Evolutionary conservation across 495 filamentous ascomycete genomes (phyloP).

Genomic region (Ascodesmis nigricans): DNA sequence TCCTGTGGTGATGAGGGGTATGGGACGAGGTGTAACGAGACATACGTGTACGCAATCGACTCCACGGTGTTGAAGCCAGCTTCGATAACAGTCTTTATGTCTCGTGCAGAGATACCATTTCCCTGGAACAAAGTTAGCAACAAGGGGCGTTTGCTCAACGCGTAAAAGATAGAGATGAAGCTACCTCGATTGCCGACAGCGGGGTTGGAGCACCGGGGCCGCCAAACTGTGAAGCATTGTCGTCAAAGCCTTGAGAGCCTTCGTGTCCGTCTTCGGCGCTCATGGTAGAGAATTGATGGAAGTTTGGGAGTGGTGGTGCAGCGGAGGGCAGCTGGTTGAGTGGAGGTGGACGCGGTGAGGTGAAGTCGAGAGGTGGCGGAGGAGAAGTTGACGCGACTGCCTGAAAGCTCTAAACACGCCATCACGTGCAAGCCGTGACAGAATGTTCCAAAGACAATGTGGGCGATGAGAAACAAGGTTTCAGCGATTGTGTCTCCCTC

Average conservation of each 20-base stretch:
- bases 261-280: conserved; percentile 36
- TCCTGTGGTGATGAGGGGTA: not conserved
- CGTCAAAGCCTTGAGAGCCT: conserved; percentile 34
- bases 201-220: conserved; percentile 90
- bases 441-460: too few species aligned
- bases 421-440: too few species aligned
- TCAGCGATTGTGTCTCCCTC: too few species aligned
- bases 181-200: conserved; percentile 69
- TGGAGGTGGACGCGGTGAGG: too few species aligned
- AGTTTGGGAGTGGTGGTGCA: too few species aligned
- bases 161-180: conserved; percentile 3
- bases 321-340: too few species aligned
- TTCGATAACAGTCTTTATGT: conserved; percentile 81
- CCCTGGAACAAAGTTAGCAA: conserved; percentile 48
- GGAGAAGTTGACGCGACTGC: too few species aligned
- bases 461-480: too few species aligned
- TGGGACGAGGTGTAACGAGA: conserved; percentile 4
- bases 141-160: too few species aligned
- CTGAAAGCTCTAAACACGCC: too few species aligned
- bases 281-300: too few species aligned
- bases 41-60: conserved; percentile 71
- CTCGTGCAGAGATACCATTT: conserved; percentile 63
- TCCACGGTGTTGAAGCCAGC: conserved; percentile 90
- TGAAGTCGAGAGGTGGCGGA: too few species aligned
- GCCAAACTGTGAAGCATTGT: conserved; percentile 32